These are phyloP conservation scores for Silene latifolia DNA, from an alignment of 148 eudicot species.

Conservation along the genomic window DNA sequence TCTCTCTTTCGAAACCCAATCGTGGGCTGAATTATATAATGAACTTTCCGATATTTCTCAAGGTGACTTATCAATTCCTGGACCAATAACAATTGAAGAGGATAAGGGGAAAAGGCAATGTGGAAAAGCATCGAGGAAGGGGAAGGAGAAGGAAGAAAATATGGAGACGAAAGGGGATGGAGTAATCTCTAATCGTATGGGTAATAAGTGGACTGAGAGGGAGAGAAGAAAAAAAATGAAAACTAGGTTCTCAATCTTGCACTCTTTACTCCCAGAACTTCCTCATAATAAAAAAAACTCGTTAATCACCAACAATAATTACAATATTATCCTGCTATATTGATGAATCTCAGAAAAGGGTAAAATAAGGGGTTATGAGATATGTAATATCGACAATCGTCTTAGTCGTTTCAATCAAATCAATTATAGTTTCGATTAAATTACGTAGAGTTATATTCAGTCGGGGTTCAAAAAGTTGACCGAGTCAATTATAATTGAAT, in stretches of 20 bases:
- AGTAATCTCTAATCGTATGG: slow-evolving; percentile 41
- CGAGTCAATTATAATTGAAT: too few species aligned
- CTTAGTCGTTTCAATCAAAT: too few species aligned
- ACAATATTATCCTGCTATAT: too few species aligned
- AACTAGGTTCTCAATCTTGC: slow-evolving; percentile 58
- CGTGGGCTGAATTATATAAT: slow-evolving; percentile 20
- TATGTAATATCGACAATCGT: too few species aligned
- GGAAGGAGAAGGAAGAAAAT: slow-evolving; percentile 8
- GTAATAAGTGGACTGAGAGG: slow-evolving; percentile 73
- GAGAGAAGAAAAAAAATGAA: slow-evolving; percentile 92
- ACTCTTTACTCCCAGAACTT: slow-evolving; percentile 63
- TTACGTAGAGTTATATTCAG: too few species aligned
- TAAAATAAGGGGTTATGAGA: too few species aligned
- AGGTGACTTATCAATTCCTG: background rate
- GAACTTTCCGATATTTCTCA: background rate
- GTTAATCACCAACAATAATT: background rate
- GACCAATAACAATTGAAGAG: background rate
- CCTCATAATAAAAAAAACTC: slow-evolving; percentile 47
- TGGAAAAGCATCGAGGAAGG: background rate
- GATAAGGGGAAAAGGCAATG: slow-evolving; percentile 3
- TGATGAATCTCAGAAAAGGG: too few species aligned
- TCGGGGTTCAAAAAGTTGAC: too few species aligned
- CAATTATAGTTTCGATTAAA: too few species aligned
- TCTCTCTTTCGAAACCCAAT: slow-evolving; percentile 19
- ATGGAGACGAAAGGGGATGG: slow-evolving; percentile 22